phyloP scores from a whole-genome alignment of 78 protist species.

The Speleostelium caveatum region DNA sequence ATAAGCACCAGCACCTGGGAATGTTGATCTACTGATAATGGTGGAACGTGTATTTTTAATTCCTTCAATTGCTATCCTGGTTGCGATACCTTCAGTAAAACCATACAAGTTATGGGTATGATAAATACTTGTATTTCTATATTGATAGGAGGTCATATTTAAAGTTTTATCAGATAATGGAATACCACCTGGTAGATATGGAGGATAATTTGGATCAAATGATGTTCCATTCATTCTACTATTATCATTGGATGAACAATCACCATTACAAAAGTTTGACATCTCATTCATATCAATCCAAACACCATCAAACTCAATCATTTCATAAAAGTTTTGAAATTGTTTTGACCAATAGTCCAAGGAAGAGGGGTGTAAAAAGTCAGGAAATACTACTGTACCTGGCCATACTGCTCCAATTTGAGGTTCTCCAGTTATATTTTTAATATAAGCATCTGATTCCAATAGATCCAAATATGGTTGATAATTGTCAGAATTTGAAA shows the following conservation, averaged over 20 bases:
- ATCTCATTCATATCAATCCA: conserved; percentile 95
- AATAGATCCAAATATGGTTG: conserved; percentile 23
- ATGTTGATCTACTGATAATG: conserved; percentile 87
- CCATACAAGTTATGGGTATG: conserved; percentile 86
- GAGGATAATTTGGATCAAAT: conserved; percentile 81
- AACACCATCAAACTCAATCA: conserved; percentile 70
- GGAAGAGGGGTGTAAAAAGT: conserved; percentile 78
- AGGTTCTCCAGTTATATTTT: conserved; percentile 42
- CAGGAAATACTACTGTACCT: conserved; percentile 87
- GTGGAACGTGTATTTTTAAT: conserved; percentile 79
- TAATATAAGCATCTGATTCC: conserved; percentile 29
- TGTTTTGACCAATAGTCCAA: conserved; percentile 68
- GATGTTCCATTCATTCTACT: not conserved
- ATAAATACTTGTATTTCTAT: conserved; percentile 52
- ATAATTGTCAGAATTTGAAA: conserved; percentile 35
- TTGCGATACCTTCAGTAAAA: conserved; percentile 74
- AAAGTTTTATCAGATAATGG: conserved; percentile 66
- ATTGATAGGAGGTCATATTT: conserved; percentile 29
- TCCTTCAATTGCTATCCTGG: conserved; percentile 57
- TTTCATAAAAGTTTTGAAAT: conserved; percentile 5
- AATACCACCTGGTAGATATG: conserved; percentile 57
- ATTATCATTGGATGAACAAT: conserved; percentile 23
- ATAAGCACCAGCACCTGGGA: conserved; percentile 86
- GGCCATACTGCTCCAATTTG: conserved; percentile 91
- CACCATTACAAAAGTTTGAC: conserved; percentile 78